These are phyloP conservation scores for Tympanopsis confertula DNA, from an alignment of 2,329 filamentous ascomycete species.

Conservation along the genomic window DNA sequence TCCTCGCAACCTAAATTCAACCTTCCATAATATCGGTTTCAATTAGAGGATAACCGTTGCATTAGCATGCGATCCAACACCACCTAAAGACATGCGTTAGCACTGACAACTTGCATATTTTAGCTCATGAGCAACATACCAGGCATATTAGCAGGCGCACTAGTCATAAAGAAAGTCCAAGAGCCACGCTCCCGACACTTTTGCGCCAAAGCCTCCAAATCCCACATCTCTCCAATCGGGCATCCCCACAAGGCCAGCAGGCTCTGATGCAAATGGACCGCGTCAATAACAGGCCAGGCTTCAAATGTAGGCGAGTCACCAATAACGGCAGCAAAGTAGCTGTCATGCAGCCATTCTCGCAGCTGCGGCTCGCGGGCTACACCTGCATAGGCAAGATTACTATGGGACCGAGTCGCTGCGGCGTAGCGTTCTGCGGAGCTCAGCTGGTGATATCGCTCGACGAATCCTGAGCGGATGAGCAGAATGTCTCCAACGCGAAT, in stretches of 20 bases:
- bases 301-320: constrained; percentile 45
- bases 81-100: too few species aligned
- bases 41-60: constrained; percentile 1
- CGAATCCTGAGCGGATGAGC: constrained; percentile 40
- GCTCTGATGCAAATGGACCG: constrained; percentile 10
- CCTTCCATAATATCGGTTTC: too few species aligned
- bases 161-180: constrained; percentile 31
- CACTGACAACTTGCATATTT: too few species aligned
- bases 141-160: constrained; percentile 28
- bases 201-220: constrained; percentile 25
- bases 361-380: constrained; percentile 17
- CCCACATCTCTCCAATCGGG: constrained; percentile 20
- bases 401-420: not conserved
- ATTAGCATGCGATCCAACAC: constrained; percentile 6
- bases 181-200: constrained; percentile 21
- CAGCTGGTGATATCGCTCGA: constrained; percentile 32
- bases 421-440: constrained; percentile 12
- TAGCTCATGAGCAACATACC: too few species aligned
- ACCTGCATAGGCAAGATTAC: not conserved
- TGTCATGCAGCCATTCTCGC: constrained; percentile 43
- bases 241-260: constrained; percentile 18
- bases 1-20: too few species aligned
- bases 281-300: constrained; percentile 33
- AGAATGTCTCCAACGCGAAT: constrained; percentile 35
- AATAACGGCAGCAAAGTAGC: constrained; percentile 40